Evolutionary conservation across 2,329 filamentous ascomycete species (phyloP).

Genomic region (Ilyonectria destructans): DNA sequence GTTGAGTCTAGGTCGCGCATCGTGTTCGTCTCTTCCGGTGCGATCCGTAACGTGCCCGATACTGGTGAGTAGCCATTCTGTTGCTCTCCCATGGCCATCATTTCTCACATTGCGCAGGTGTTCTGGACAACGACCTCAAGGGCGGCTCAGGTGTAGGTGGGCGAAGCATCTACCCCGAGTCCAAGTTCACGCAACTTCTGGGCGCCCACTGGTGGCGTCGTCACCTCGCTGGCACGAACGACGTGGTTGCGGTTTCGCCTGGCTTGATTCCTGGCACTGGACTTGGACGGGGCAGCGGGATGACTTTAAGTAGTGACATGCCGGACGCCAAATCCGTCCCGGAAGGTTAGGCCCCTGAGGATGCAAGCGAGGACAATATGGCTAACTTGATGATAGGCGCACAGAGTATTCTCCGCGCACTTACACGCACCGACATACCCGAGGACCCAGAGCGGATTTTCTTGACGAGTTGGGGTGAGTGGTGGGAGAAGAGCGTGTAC

Average conservation of each 20-base stretch:
- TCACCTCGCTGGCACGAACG: slow-evolving; percentile 60
- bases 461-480: slow-evolving; percentile 71
- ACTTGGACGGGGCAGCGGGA: slow-evolving; percentile 53
- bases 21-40: slow-evolving; percentile 68
- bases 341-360: slow-evolving; percentile 56
- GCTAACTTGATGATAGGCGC: slow-evolving; percentile 57
- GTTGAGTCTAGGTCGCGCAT: slow-evolving; percentile 63
- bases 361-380: not conserved
- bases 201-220: slow-evolving; percentile 72
- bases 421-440: slow-evolving; percentile 64
- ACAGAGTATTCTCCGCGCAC: slow-evolving; percentile 61
- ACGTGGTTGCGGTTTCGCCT: slow-evolving; percentile 69
- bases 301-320: slow-evolving; percentile 52
- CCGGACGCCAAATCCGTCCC: slow-evolving; percentile 65
- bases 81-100: not conserved
- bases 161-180: slow-evolving; percentile 57
- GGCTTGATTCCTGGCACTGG: slow-evolving; percentile 67
- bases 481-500: slow-evolving; percentile 66
- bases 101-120: slow-evolving; percentile 46
- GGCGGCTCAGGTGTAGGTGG: slow-evolving; percentile 55
- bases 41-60: slow-evolving; percentile 59
- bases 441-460: slow-evolving; percentile 68
- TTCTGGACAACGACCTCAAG: slow-evolving; percentile 58
- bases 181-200: slow-evolving; percentile 68
- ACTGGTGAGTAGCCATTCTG: slow-evolving; percentile 47